Conservation (phyloP, 2,329 filamentous ascomycete species). For the Neocucurbitaria cava region DNA sequence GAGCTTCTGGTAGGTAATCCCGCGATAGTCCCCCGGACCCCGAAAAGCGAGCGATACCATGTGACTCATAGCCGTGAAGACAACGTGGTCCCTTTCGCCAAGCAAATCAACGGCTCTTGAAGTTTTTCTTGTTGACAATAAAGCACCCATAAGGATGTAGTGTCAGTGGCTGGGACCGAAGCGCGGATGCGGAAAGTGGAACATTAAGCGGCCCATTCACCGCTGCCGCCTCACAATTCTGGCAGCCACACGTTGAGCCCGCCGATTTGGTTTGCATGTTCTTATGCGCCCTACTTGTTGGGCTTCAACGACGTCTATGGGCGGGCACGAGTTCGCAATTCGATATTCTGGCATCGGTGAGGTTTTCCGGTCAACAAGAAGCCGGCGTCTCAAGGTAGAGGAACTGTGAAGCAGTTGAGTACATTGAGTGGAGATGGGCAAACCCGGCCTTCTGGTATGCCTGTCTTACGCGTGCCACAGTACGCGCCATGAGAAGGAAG, state of each 20-base stretch:
- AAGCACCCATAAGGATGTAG: conserved; percentile 18
- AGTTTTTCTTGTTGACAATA: conserved; percentile 22
- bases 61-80: conserved; percentile 23
- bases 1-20: conserved; percentile 21
- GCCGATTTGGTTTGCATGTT: conserved; percentile 11
- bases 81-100: conserved; percentile 28
- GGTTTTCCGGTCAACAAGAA: conserved; percentile 32
- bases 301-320: conserved; percentile 32
- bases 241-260: conserved; percentile 28
- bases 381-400: conserved; percentile 29
- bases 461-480: conserved; percentile 27
- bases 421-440: conserved; percentile 29
- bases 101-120: conserved; percentile 16
- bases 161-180: conserved; percentile 26
- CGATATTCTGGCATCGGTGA: conserved; percentile 23
- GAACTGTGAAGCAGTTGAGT: conserved; percentile 19
- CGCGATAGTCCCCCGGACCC: conserved; percentile 7
- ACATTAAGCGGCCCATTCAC: conserved; percentile 35
- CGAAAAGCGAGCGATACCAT: conserved; percentile 9
- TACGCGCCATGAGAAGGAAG: conserved; percentile 29
- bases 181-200: conserved; percentile 31
- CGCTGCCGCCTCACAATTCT: conserved; percentile 41
- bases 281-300: conserved; percentile 33
- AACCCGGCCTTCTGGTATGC: conserved; percentile 18
- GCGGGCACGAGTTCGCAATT: conserved; percentile 10